These are phyloP conservation scores for Sugiyamaella qingdaonensis DNA, from an alignment of 805 yeast species.

Conservation along the genomic window DNA sequence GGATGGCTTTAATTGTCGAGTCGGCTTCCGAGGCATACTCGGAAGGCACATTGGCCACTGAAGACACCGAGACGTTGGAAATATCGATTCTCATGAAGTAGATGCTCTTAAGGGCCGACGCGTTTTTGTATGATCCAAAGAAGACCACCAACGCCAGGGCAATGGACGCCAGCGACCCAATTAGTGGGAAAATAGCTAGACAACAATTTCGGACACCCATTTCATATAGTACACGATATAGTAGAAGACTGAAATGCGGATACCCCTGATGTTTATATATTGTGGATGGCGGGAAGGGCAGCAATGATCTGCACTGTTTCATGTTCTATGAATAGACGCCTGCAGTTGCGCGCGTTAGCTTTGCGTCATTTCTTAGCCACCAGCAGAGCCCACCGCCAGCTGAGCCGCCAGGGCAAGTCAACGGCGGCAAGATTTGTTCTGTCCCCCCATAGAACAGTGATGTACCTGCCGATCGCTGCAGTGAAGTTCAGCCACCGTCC, in stretches of 20 bases:
- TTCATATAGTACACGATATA: neutral
- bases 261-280: neutral
- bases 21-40: constrained; percentile 15
- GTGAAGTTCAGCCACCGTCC: neutral
- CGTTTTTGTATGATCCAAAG: constrained; percentile 47
- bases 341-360: neutral
- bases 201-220: constrained; percentile 24
- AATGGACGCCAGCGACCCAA: constrained; percentile 39
- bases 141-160: constrained; percentile 48
- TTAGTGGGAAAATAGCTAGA: constrained; percentile 32
- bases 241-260: neutral
- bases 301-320: neutral
- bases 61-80: constrained; percentile 29
- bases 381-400: no score
- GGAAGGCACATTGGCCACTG: constrained; percentile 19
- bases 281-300: neutral
- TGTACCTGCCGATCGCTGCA: neutral
- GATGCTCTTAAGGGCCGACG: constrained; percentile 40
- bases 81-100: constrained; percentile 49
- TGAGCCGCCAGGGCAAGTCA: no score
- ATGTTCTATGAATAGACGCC: neutral
- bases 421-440: no score
- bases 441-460: no score
- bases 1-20: constrained; percentile 16
- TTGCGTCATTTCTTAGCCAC: no score